Conservation (phyloP, 108 stramenopile species). For the Phaeodactylum tricornutum region DNA sequence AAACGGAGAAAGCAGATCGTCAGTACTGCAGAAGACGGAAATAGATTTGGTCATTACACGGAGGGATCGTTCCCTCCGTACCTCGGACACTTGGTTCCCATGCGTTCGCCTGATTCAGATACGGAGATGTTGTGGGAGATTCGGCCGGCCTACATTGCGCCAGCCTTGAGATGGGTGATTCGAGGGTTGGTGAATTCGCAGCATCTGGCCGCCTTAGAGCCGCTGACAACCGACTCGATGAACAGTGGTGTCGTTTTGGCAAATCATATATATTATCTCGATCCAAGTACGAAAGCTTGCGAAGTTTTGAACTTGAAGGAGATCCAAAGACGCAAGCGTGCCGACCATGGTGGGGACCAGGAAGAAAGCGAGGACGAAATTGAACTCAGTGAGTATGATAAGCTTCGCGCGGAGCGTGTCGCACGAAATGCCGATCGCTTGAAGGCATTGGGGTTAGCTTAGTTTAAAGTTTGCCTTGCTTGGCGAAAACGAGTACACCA, state of each 20-base stretch:
- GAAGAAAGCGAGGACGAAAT: slow-evolving; percentile 50
- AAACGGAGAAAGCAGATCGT: slow-evolving; percentile 10
- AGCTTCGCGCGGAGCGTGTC: slow-evolving; percentile 70
- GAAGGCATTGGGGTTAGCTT: slow-evolving; percentile 70
- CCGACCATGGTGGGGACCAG: slow-evolving; percentile 14
- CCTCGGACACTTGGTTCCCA: slow-evolving; percentile 60
- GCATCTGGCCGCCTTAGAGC: slow-evolving; percentile 57
- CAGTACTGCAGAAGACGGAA: slow-evolving; percentile 2
- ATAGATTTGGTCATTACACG: too few species aligned
- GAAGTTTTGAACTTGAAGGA: slow-evolving; percentile 58
- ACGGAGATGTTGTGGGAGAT: slow-evolving; percentile 68
- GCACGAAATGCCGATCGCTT: slow-evolving; percentile 78
- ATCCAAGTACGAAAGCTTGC: slow-evolving; percentile 34
- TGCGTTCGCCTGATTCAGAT: not conserved
- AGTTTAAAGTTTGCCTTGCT: too few species aligned
- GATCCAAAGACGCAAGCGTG: slow-evolving; percentile 38
- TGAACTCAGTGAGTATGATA: slow-evolving; percentile 84
- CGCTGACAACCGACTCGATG: slow-evolving; percentile 26
- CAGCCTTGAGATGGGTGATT: slow-evolving; percentile 75
- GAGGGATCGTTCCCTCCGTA: slow-evolving; percentile 59
- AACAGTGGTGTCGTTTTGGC: slow-evolving; percentile 40
- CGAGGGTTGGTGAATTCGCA: slow-evolving; percentile 71
- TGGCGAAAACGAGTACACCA: too few species aligned
- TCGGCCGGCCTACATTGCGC: slow-evolving; percentile 42
- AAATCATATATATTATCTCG: slow-evolving; percentile 51